phyloP scores from a whole-genome alignment of 2,329 filamentous ascomycete species.

The Aspergillus sp. region DNA sequence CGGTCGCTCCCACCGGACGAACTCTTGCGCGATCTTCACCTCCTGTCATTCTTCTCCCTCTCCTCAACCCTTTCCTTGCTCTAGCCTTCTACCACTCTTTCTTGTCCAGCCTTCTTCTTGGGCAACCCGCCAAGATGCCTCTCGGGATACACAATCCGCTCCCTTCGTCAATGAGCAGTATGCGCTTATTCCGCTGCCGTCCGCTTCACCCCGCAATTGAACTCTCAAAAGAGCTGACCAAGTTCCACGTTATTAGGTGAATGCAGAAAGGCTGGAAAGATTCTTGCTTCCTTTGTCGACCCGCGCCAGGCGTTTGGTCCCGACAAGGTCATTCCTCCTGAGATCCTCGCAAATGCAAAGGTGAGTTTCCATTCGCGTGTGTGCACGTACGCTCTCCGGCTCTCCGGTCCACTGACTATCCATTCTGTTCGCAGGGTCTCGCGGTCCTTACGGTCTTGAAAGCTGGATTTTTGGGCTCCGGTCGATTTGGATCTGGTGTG shows the following conservation, averaged over 20 bases:
- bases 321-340: conserved; percentile 92
- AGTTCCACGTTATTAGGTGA: conserved; percentile 56
- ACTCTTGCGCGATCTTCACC: conserved; percentile 7
- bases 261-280: conserved; percentile 95
- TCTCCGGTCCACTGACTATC: conserved; percentile 5
- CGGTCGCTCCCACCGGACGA: conserved; percentile 11
- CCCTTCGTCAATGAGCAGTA: conserved; percentile 42
- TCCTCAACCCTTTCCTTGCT: conserved; percentile 2
- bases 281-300: conserved; percentile 88
- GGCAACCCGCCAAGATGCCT: conserved; percentile 28
- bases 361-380: conserved; percentile 39
- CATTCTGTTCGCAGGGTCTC: conserved; percentile 32
- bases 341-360: conserved; percentile 85
- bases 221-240: conserved; percentile 23
- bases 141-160: conserved; percentile 41
- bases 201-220: conserved; percentile 26
- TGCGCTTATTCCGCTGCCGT: conserved; percentile 16
- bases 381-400: not conserved
- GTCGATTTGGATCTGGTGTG: conserved; percentile 43
- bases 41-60: conserved; percentile 6
- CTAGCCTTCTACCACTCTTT: conserved; percentile 5
- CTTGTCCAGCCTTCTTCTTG: conserved; percentile 2
- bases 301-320: conserved; percentile 88
- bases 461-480: conserved; percentile 44
- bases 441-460: conserved; percentile 44